Conservation (phyloP, 2,329 filamentous ascomycete genomes). For the Fusarium buharicum region DNA sequence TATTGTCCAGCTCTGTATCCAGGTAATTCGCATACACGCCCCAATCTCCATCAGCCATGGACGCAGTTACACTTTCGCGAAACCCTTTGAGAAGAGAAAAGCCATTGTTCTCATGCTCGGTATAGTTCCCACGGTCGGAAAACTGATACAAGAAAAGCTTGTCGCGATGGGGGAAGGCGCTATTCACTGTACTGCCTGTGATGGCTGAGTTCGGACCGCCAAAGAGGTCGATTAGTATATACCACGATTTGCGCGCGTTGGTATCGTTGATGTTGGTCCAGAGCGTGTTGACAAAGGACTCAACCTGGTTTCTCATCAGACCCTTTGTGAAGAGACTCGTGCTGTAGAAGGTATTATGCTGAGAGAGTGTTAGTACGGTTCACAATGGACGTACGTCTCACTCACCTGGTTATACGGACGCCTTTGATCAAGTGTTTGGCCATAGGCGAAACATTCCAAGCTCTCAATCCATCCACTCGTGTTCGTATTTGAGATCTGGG, state of each 20-base stretch:
- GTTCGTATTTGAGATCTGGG: constrained; percentile 12
- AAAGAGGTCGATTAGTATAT: constrained; percentile 46
- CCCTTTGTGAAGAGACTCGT: constrained; percentile 46
- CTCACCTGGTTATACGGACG: constrained; percentile 41
- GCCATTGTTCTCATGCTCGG: constrained; percentile 48
- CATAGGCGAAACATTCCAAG: constrained; percentile 37
- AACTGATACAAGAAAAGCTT: constrained; percentile 64
- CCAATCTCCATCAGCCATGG: constrained; percentile 46
- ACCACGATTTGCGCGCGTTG: constrained; percentile 33
- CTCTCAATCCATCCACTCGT: constrained; percentile 45
- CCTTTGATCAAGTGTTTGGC: constrained; percentile 38
- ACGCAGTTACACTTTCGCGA: constrained; percentile 47
- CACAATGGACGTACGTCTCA: too few relatives aligned
- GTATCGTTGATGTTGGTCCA: constrained; percentile 34
- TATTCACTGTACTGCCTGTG: constrained; percentile 40
- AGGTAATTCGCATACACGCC: constrained; percentile 57
- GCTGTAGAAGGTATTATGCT: constrained; percentile 48
- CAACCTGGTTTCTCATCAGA: constrained; percentile 38
- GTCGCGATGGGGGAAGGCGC: constrained; percentile 55
- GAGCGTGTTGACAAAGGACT: constrained; percentile 34
- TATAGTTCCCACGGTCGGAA: constrained; percentile 52
- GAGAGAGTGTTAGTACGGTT: neutral
- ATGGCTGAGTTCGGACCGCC: constrained; percentile 53
- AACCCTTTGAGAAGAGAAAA: constrained; percentile 51
- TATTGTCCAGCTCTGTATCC: constrained; percentile 50